Conservation (phyloP, 2,329 filamentous ascomycete genomes). For the Cyphellophora attinorum region DNA sequence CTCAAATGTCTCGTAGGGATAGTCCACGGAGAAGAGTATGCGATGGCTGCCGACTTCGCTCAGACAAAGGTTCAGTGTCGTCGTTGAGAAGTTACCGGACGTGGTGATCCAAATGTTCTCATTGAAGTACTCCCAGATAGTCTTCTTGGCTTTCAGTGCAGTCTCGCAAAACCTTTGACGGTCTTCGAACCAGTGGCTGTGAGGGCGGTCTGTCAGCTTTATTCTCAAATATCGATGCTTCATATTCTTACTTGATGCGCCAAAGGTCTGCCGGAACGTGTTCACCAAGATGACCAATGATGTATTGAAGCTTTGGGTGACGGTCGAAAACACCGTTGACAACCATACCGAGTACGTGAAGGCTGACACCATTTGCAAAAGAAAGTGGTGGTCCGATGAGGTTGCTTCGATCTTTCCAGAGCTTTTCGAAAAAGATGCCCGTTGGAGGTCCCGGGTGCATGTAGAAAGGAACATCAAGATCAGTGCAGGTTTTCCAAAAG, state of each 20-base stretch:
- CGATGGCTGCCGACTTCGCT: conserved; percentile 26
- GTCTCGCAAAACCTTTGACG: conserved; percentile 16
- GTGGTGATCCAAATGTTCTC: conserved; percentile 32
- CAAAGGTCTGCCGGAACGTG: conserved; percentile 38
- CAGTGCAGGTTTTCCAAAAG: conserved; percentile 12
- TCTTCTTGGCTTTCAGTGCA: conserved; percentile 20
- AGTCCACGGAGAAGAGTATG: conserved; percentile 30
- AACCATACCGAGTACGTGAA: conserved; percentile 16
- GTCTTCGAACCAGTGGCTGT: conserved; percentile 25
- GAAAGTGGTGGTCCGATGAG: conserved; percentile 31
- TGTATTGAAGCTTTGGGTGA: conserved; percentile 12
- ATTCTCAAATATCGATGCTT: no score
- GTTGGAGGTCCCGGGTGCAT: conserved; percentile 27
- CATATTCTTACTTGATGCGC: conserved; percentile 35
- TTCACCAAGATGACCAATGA: conserved; percentile 16
- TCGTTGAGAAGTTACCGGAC: conserved; percentile 28
- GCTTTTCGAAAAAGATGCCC: conserved; percentile 23
- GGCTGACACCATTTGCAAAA: conserved; percentile 12
- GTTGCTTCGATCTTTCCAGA: conserved; percentile 22
- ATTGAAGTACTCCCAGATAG: conserved; percentile 29
- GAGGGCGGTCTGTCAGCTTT: no score
- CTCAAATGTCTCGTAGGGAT: conserved; percentile 5
- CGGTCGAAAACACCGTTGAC: conserved; percentile 17
- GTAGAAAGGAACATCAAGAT: conserved; percentile 15
- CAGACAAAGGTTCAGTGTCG: conserved; percentile 27